Base-by-base conservation (phyloP, 2,329 filamentous ascomycete species). In the Apiospora koreana region DNA sequence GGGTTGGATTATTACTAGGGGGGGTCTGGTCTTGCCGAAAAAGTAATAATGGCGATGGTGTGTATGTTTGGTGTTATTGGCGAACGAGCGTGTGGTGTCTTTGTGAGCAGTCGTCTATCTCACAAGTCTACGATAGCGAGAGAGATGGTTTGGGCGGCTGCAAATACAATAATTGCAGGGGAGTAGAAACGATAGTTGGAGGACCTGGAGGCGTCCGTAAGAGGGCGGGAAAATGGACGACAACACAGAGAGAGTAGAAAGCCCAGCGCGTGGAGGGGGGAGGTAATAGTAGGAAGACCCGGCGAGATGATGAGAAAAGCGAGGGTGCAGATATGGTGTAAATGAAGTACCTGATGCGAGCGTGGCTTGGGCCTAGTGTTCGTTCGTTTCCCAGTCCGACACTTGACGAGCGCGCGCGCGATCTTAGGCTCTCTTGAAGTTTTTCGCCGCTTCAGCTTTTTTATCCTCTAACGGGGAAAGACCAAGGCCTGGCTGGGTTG, bases 301-400 rank as follows among this genome's bases (percentile, higher is more conserved):
- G 9, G 31, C 31, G 54, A 62, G 50, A 12, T 31, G 50, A n/a
- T n/a, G n/a, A n/a, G n/a, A n/a, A n/a, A n/a, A 58, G 18, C 9
- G 28, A 38, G 31, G 54, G 48, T 38, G 28, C 21, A 35, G 54
- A 62, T 62, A 67, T 67, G 65, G 65, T 54, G 66, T 54, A 68
- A 50, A 68, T 68, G 66, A 68, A 68, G 66, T 48, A 68, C 66
- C 66, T 23, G 31, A 43, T 43, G 46, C 28, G 31, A n/a, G n/a
- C 31, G 45, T 68, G 66, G 66, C 66, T 68, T 68, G 45, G 66
- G 66, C 65, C 65, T 67, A 67, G 65, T n/a, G 65, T 45, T 46
- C 65, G 21, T 8, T 46, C 42, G 5, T 21, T n/a, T n/a, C 25
- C n/a, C 41, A 25, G 42, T n/a, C 54, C 31, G 28, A 18, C 38